phyloP scores from a whole-genome alignment of 768 basidiomycete genomes.

The Sistotremastrum niveocremeum region DNA sequence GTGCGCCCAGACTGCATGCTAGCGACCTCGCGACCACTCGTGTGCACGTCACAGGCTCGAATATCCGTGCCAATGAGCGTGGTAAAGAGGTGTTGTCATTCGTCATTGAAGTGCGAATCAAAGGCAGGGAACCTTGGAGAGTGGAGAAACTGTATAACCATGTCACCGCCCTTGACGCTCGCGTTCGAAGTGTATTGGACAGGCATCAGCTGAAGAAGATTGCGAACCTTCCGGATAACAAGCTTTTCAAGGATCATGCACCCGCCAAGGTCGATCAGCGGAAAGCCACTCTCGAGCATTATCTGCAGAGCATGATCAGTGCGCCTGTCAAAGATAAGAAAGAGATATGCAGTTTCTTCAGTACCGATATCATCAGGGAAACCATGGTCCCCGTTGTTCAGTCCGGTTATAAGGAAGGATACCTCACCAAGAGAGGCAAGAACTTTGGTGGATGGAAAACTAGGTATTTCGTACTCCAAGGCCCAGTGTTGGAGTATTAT shows the following conservation, averaged over 20 bases:
- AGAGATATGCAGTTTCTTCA: slow-evolving; percentile 86
- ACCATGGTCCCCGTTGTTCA: slow-evolving; percentile 65
- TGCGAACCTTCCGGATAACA: slow-evolving; percentile 73
- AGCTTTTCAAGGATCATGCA: slow-evolving; percentile 93
- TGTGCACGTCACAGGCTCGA: slow-evolving; percentile 62
- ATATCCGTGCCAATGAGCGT: slow-evolving; percentile 77
- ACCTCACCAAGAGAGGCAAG: slow-evolving; percentile 90
- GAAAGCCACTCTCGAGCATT: slow-evolving; percentile 78
- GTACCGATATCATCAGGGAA: slow-evolving; percentile 73
- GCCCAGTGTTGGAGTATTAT: slow-evolving; percentile 85
- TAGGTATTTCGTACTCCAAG: slow-evolving; percentile 86
- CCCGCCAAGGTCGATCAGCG: slow-evolving; percentile 94
- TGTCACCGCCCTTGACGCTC: slow-evolving; percentile 74
- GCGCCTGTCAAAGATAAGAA: slow-evolving; percentile 78
- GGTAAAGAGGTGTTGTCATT: slow-evolving; percentile 91
- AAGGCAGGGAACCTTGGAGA: slow-evolving; percentile 61
- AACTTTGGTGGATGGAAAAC: slow-evolving; percentile 99
- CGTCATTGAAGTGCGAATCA: slow-evolving; percentile 57
- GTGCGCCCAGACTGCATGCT: slow-evolving; percentile 56
- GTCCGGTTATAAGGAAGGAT: slow-evolving; percentile 84
- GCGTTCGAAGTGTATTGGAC: slow-evolving; percentile 48
- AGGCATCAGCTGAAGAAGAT: slow-evolving; percentile 47
- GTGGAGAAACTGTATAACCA: slow-evolving; percentile 94
- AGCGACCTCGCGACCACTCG: slow-evolving; percentile 62
- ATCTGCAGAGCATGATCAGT: slow-evolving; percentile 70